Evolutionary conservation across 2,329 filamentous ascomycete genomes (phyloP), one percentile per base, ranked within the genome.

Genomic region (Pseudonectria buxi): DNA sequence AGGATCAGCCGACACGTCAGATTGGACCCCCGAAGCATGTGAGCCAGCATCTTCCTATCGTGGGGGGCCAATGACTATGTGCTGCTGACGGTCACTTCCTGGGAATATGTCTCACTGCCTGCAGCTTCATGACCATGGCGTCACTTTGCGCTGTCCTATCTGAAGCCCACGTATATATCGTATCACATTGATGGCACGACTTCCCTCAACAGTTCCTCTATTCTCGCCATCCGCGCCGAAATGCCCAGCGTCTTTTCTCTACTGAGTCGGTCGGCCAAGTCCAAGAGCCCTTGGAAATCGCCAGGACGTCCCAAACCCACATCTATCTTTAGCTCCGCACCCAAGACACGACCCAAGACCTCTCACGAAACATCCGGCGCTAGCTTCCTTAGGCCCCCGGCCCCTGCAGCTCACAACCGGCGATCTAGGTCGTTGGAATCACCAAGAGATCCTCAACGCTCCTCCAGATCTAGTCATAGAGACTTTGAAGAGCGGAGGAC

Each of bases 1-100:
- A 11, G 43, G 49, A 53, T 52, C 49, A 53, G 36, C 40, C 40
- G 49, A 52, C 49, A 52, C 49, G 49, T 52, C 49, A 51, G 44
- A 41, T 39, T 33, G 15, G 28, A 30, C 32, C 32, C 30, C 26
- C 24, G 28, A 30, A 24, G 30, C 28, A 33, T 40, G 31, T 40
- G 40, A 32, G 36, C 33, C 37, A 22, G 16, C 26, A 15, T 34
- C 30, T 28, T 31, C 25, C 33, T 25, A 10, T 40, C 41, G 36
- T 36, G 31, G 37, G 31, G 29, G 36, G 29, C 43, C 45, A 38
- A 45, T 48, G 30, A 37, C 39, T 30, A 39, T 29, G 16, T 30
- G 36, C 29, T 18, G 15, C 15, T 18, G 22, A 24, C 15, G 7
- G 16, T 11, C 18, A 22, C 5, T 9, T 6, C 5, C 18, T 22